Conservation (phyloP, 345 rosid species). For the Theobroma cacao region DNA sequence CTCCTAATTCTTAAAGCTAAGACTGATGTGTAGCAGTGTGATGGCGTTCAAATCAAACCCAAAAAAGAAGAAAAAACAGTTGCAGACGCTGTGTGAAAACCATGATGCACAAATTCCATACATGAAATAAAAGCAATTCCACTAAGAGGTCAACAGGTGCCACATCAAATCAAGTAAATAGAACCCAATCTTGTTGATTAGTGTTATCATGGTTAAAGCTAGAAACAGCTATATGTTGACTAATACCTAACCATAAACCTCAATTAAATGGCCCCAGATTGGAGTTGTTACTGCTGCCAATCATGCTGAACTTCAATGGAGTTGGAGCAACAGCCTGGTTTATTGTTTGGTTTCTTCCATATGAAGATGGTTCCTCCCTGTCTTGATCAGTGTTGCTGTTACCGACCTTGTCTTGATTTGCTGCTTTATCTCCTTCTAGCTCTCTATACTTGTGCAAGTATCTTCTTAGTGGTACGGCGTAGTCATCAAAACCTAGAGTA, state of each 20-base stretch:
- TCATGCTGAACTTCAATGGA: constrained; percentile 3
- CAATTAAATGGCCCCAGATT: background rate
- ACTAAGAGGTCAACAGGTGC: background rate
- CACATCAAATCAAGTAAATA: background rate
- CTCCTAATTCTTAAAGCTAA: background rate
- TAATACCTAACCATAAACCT: background rate
- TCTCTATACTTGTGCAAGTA: constrained; percentile 34
- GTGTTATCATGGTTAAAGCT: constrained; percentile 4
- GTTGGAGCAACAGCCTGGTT: background rate
- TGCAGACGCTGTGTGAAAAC: background rate
- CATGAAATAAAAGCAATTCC: background rate
- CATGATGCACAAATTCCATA: background rate
- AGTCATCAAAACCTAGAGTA: constrained; percentile 31
- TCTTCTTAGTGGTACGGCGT: constrained; percentile 19
- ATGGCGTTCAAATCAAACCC: background rate
- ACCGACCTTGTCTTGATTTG: constrained; percentile 15
- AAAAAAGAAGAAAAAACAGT: background rate
- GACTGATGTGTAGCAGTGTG: background rate
- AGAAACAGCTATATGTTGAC: background rate
- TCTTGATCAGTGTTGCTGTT: constrained; percentile 1
- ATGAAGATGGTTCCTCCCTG: constrained; percentile 1
- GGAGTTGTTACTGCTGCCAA: background rate
- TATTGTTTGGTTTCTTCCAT: background rate
- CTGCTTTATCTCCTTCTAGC: constrained; percentile 25
- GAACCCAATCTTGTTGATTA: background rate